phyloP scores from a whole-genome alignment of 2,329 filamentous ascomycete genomes.

The Botryotinia calthae region DNA sequence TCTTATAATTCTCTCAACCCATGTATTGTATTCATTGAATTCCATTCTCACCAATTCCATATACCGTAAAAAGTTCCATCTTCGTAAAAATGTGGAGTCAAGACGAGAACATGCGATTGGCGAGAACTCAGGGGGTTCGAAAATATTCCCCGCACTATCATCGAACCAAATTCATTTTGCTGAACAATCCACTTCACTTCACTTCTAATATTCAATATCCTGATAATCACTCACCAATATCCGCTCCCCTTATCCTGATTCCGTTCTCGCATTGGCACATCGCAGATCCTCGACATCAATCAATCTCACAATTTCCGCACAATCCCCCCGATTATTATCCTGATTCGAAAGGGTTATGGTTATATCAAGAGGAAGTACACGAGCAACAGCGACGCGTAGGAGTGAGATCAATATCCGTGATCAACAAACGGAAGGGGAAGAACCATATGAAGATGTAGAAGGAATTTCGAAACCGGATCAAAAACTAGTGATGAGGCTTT shows the following conservation, averaged over 20 bases:
- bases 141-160: neutral
- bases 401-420: too few relatives aligned
- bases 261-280: neutral
- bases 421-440: neutral
- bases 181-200: neutral
- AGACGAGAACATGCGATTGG: neutral
- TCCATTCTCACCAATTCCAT: neutral
- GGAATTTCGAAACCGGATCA: neutral
- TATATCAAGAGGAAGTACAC: too few relatives aligned
- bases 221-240: neutral
- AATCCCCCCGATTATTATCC: too few relatives aligned
- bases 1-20: rapidly evolving
- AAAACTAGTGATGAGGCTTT: neutral
- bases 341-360: too few relatives aligned
- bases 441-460: neutral
- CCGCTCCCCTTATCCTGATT: neutral
- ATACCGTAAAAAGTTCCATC: neutral
- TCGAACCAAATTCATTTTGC: neutral
- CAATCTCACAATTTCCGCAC: neutral
- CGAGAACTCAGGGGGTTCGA: neutral
- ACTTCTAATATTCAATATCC: neutral
- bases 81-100: neutral
- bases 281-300: neutral
- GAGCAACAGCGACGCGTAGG: too few relatives aligned
- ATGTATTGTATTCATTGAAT: neutral